These are phyloP conservation scores for Septoria linicola DNA, from an alignment of 2,329 filamentous ascomycete genomes.

Conservation along the genomic window DNA sequence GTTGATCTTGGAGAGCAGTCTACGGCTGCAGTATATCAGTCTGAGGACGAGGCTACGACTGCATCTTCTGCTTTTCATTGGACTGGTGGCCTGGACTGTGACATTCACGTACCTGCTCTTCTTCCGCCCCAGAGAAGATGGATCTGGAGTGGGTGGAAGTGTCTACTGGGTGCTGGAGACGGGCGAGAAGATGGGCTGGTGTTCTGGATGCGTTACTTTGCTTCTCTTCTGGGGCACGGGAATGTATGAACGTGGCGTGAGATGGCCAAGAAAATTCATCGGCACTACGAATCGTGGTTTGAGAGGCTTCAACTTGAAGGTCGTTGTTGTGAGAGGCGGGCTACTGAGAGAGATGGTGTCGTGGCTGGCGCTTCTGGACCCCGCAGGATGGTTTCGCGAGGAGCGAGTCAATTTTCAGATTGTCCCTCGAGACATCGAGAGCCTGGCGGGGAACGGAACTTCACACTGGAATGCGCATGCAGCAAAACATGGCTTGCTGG, in stretches of 20 bases:
- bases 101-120: constrained; percentile 90
- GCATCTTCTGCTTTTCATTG: constrained; percentile 85
- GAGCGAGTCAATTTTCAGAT: constrained; percentile 39
- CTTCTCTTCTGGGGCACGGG: constrained; percentile 90
- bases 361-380: constrained; percentile 37
- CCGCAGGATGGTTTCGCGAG: constrained; percentile 36
- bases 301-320: constrained; percentile 90
- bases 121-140: constrained; percentile 93
- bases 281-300: constrained; percentile 84
- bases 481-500: constrained; percentile 50
- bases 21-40: constrained; percentile 89
- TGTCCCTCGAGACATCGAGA: constrained; percentile 43
- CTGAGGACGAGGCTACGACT: constrained; percentile 83
- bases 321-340: constrained; percentile 80
- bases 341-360: constrained; percentile 78
- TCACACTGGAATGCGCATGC: constrained; percentile 43
- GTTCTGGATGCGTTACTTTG: constrained; percentile 83
- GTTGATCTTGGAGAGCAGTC: constrained; percentile 89
- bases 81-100: constrained; percentile 76
- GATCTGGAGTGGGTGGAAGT: constrained; percentile 82
- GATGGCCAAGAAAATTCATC: constrained; percentile 92
- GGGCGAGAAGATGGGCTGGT: constrained; percentile 84
- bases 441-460: constrained; percentile 42
- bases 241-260: constrained; percentile 91
- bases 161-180: constrained; percentile 97